phyloP scores from a whole-genome alignment of 441 rosid genomes.

The Arabidopsis hybrid region DNA sequence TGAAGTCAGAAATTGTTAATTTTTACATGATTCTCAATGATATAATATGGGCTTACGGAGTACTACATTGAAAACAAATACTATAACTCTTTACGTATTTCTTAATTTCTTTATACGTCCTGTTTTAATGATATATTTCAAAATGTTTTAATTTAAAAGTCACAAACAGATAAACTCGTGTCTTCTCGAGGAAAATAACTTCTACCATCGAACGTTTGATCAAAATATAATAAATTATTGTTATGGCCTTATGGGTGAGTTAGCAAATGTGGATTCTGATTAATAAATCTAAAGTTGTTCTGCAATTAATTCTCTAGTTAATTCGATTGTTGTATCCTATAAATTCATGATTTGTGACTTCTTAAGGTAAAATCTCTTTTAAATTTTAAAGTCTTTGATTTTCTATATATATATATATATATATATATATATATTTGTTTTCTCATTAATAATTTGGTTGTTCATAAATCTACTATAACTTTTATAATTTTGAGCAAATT shows the following conservation, averaged over 20 bases:
- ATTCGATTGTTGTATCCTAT: neutral
- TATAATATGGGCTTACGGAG: neutral
- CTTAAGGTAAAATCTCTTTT: too few species aligned
- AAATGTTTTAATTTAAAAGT: neutral
- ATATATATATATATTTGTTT: too few species aligned
- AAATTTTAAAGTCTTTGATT: too few species aligned
- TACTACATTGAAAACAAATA: neutral
- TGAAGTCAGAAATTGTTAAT: constrained; percentile 31
- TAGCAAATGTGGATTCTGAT: neutral
- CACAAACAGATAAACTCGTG: constrained; percentile 3
- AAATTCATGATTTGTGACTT: neutral
- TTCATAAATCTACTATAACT: neutral
- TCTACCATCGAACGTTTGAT: constrained; percentile 8
- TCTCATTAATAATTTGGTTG: neutral
- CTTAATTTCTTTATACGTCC: neutral
- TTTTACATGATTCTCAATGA: constrained; percentile 6
- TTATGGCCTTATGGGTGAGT: neutral
- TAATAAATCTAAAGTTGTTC: neutral
- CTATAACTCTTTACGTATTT: neutral
- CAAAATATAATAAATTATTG: neutral
- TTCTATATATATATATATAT: too few species aligned
- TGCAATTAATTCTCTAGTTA: neutral
- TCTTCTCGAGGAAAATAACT: neutral
- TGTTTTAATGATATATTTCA: neutral
- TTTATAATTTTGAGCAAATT: neutral